Base-by-base conservation (phyloP, 2,329 filamentous ascomycete species). In the Celoporthe dispersa region DNA sequence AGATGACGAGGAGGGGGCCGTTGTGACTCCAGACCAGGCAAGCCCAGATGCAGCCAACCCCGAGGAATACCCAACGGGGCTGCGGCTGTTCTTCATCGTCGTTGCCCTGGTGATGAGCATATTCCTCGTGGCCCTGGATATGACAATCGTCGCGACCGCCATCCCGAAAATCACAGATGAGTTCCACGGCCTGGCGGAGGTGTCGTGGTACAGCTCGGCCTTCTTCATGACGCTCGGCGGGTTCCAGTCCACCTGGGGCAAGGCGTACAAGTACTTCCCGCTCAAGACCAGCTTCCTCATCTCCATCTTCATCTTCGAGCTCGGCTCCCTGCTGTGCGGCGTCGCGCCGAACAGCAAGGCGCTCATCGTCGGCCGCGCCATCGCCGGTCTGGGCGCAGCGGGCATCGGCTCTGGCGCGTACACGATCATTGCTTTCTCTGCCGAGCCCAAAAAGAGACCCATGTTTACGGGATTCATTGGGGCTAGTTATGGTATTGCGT, bases 91-190 rank as follows among this genome's bases (percentile, higher is more conserved):
- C 65, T 79, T 83, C 73, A 83, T 87, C 66, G 79, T 86, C 25
- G 69, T 84, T 35, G 83, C 85, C 28, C 76, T 87, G 9, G 77
- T 83, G 9, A 75, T 86, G 53, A 81, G 79, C 69, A 80, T 86
- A 64, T 87, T 87, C 73, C 78, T 86, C n/a, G 78, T 85, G 64
- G 80, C 84, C 64, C 79, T 86, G 14, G 84, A 86, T 59, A 82
- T 83, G 79, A 82, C 81, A 1, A 82, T 83, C 67, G 78, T 83
- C 53, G 80, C 79, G 7, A 83, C 81, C 0, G 81, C 80, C 22
- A 81, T 83, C 51, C 81, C 81, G 1, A 72, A 51, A 6, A 72
- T 72, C 1, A 82, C 81, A 0, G 79, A 75, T 69, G 78, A 78
- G n/a, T 78, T 77, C 66, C 69, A 78, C 22, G 73, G 79, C 39